Evolutionary conservation across 768 basidiomycete species (phyloP).

Genomic region (Pleurotus tuoliensis): DNA sequence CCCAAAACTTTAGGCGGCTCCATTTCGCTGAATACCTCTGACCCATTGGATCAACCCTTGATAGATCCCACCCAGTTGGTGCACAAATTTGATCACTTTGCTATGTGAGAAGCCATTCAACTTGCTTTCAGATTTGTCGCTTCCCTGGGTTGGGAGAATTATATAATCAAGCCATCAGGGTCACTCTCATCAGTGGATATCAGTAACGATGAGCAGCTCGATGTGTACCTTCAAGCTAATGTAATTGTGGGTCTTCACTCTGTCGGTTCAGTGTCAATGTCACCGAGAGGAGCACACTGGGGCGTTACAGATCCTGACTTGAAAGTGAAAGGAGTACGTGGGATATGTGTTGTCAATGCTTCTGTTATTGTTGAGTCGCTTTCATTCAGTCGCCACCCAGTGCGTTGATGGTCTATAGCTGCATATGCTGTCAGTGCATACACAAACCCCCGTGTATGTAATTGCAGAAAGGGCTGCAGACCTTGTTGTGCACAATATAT

Average conservation of each 20-base stretch:
- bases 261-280: conserved; percentile 30
- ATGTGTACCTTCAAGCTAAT: conserved; percentile 17
- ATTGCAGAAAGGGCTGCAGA: conserved; percentile 27
- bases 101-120: conserved; percentile 21
- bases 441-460: conserved; percentile 24
- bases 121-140: conserved; percentile 19
- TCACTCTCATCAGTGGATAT: conserved; percentile 13
- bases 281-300: conserved; percentile 17
- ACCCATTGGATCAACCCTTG: conserved; percentile 42
- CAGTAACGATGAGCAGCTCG: conserved; percentile 23
- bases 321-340: conserved; percentile 28
- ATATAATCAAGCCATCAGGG: conserved; percentile 17
- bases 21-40: conserved; percentile 34
- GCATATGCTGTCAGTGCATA: conserved; percentile 22
- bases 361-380: conserved; percentile 27
- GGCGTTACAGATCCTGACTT: conserved; percentile 37
- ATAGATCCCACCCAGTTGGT: conserved; percentile 47
- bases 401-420: conserved; percentile 10
- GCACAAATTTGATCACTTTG: conserved; percentile 25
- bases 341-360: conserved; percentile 34
- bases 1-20: conserved; percentile 27
- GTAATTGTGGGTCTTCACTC: conserved; percentile 24
- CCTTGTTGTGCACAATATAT: too few species aligned
- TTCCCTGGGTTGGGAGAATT: conserved; percentile 23
- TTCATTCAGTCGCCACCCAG: not conserved